Percentiles rank a stretch among this genome's conserved stretches.
phyloP scores from a whole-genome alignment of 768 basidiomycete genomes.

The Trametes gibbosa region DNA sequence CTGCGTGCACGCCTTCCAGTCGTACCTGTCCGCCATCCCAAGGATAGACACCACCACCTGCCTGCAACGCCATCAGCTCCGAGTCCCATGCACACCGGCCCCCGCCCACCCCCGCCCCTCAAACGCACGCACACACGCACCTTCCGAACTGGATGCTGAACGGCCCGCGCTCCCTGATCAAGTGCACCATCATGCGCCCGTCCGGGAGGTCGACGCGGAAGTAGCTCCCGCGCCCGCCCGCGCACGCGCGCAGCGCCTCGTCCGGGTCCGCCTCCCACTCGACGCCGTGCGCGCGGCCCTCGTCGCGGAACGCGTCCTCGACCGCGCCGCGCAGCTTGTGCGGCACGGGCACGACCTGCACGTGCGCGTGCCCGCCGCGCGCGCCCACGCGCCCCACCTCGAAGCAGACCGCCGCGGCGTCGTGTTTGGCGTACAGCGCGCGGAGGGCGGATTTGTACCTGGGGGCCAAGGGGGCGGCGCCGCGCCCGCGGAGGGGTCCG shows the following conservation, averaged over 20 bases:
- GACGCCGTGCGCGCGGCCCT: constrained; percentile 64
- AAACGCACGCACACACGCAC: constrained; percentile 51
- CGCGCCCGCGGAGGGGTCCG: no score
- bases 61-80: constrained; percentile 40
- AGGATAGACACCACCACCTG: constrained; percentile 79
- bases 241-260: constrained; percentile 50
- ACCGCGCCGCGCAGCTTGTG: constrained; percentile 57
- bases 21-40: constrained; percentile 71
- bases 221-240: constrained; percentile 66
- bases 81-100: neutral
- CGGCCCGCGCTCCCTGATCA: constrained; percentile 71
- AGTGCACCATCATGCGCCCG: constrained; percentile 81
- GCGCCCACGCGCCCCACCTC: constrained; percentile 83
- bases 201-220: constrained; percentile 90
- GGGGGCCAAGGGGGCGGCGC: neutral
- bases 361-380: constrained; percentile 92
- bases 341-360: constrained; percentile 84
- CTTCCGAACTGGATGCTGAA: constrained; percentile 95
- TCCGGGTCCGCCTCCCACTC: constrained; percentile 75
- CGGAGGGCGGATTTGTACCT: constrained; percentile 81
- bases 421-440: constrained; percentile 68
- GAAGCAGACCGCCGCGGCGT: constrained; percentile 70
- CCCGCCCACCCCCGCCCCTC: neutral
- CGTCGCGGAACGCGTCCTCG: constrained; percentile 67
- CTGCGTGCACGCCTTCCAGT: constrained; percentile 89